A percentile compares a stretch with the other conserved stretches of the same genome.
These are phyloP conservation scores for Bolboschoenoplectus hybrid DNA, from an alignment of 202 grass and related monocot genomes.

Conservation along the genomic window DNA sequence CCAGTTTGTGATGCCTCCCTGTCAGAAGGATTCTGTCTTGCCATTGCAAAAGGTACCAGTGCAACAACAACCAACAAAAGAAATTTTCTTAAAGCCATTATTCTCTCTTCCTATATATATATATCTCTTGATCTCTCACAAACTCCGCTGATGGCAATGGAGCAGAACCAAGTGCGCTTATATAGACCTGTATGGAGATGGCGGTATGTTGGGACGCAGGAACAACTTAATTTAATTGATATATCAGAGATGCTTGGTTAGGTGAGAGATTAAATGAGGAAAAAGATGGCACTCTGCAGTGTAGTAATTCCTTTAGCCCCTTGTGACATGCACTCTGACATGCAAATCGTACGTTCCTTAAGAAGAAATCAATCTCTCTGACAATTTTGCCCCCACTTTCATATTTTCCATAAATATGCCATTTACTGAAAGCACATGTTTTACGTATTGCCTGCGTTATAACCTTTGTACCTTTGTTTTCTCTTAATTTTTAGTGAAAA, in stretches of 20 bases:
- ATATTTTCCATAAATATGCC: too few relatives aligned
- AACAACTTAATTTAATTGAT: background rate
- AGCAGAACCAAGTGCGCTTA: background rate
- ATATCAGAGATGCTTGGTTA: background rate
- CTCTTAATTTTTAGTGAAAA: too few relatives aligned
- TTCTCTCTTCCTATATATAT: background rate
- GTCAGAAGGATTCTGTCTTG: slow-evolving; percentile 18
- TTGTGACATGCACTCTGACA: background rate
- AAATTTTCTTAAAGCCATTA: background rate
- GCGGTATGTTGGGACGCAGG: background rate
- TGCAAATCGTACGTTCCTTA: too few relatives aligned
- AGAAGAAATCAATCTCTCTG: too few relatives aligned
- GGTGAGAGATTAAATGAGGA: background rate
- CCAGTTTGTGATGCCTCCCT: background rate
- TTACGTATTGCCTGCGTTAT: too few relatives aligned
- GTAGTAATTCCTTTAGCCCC: background rate
- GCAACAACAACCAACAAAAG: slow-evolving; percentile 3
- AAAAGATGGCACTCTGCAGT: background rate
- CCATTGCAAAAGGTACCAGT: slow-evolving; percentile 15
- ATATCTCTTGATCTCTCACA: background rate
- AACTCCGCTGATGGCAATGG: background rate
- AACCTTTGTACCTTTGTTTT: too few relatives aligned
- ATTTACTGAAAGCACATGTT: too few relatives aligned
- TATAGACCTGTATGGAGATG: background rate
- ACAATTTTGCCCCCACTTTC: too few relatives aligned